Evolutionary conservation across 1,284 basidiomycete genomes (phyloP).

Genomic region (Cryptococcus sp.): DNA sequence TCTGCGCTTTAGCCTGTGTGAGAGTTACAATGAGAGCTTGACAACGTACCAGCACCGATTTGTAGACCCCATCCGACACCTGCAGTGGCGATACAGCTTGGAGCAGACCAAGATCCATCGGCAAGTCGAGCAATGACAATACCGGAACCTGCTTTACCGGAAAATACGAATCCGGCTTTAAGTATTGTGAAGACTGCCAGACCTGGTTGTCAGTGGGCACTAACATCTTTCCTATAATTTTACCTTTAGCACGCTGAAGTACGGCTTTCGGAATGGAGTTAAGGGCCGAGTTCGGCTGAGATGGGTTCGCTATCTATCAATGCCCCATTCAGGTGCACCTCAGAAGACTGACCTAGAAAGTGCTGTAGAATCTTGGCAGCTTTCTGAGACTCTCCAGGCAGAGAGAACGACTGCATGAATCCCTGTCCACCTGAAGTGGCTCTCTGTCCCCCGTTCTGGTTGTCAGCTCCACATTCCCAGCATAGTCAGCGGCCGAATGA

Average conservation of each 20-base stretch:
- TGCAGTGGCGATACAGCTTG: conserved; percentile 95
- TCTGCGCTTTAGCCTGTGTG: conserved; percentile 59
- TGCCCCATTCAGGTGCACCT: neutral
- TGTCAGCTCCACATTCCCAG: neutral
- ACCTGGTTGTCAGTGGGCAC: conserved; percentile 53
- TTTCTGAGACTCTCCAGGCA: conserved; percentile 84
- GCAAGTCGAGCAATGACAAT: conserved; percentile 90
- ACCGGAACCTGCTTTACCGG: conserved; percentile 90
- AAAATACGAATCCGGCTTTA: conserved; percentile 89
- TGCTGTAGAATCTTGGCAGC: conserved; percentile 84
- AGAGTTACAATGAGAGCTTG: neutral
- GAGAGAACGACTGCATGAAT: conserved; percentile 74
- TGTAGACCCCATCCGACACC: conserved; percentile 95
- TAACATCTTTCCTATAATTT: conserved; percentile 15
- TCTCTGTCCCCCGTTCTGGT: conserved; percentile 32
- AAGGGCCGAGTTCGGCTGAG: conserved; percentile 81
- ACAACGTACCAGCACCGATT: conserved; percentile 62
- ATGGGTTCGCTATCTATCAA: conserved; percentile 67
- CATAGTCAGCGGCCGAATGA: neutral
- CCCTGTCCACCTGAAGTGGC: conserved; percentile 46
- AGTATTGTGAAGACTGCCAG: conserved; percentile 94
- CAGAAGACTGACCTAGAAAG: conserved; percentile 67
- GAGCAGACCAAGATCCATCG: conserved; percentile 96
- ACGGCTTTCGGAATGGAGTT: conserved; percentile 95
- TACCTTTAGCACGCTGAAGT: conserved; percentile 79